Evolutionary conservation across 352 stramenopile species (phyloP), one percentile per base, ranked within the genome.

Genomic region (Globisporangium radiosum): DNA sequence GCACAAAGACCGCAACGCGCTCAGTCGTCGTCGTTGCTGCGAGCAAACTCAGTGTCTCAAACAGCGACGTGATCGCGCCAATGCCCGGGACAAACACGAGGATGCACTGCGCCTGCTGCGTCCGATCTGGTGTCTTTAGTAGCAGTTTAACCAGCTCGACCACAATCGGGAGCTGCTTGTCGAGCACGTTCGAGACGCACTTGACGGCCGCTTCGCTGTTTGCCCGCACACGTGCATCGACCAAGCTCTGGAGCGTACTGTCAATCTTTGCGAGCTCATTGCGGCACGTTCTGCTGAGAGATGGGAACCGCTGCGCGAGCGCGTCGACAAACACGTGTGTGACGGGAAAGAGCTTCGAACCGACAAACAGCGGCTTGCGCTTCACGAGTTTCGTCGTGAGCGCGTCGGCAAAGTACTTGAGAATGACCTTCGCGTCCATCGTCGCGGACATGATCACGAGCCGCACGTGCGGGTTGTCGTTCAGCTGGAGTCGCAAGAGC

Each of bases 401-500:
- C 6, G 70, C 63, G 37, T 87, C 75, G n/a, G 68, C 63, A 44
- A 96, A 88, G 62, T 96, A 96, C 64, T 90, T 87, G 51, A 92
- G 76, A n/a, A 95, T 70, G 48, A 98, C 68, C n/a, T 90, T 81
- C 0, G 94, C 90, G 55, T 97, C 93, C 68, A 99, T 88, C 6
- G 96, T 99, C 13, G 96, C 96, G 51, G 84, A 97, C 96, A 99
- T 99, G 50, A 99, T 90, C 14, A 99, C 81, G 2, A 99, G 65
- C 5, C 91, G 81, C 4, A 98, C 72, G 44, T 92, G 69, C 13
- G 70, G 52, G 50, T 88, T 69, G 14, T 83, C 50, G 50, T 75
- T 77, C n/a, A 90, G 59, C 54, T 91, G 73, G 5, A 90, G 66
- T 19, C 95, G 88, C 36, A 96, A 80, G 33, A 99, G 68, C 14